Base-by-base conservation (phyloP, 1,284 basidiomycete genomes). In the Apiotrichum siamense region DNA sequence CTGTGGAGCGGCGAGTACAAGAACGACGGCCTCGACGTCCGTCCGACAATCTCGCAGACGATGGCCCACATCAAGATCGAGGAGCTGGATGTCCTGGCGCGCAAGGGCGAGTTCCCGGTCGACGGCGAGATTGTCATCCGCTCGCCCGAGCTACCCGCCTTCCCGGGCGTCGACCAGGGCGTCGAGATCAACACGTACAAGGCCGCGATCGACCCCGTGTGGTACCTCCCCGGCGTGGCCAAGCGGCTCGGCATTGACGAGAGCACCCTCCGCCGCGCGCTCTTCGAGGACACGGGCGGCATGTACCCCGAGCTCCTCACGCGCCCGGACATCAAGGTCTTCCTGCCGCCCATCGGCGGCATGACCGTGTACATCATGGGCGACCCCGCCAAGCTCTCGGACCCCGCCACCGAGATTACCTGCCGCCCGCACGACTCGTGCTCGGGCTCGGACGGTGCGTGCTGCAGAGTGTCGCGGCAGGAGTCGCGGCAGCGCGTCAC, bases 261-360 rank as follows among this genome's bases (percentile, higher is more conserved):
- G 72, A 81, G 78, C 11, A 75, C 89, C 1, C 80, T 97, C 10
- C 83, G 93, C 29, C 80, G 93, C 20, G 87, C 89, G 0, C 78
- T 97, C 27, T 97, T 97, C 62, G 58, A 57, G 69, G 92, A 97
- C 54, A 77, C 77, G 0, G 91, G 91, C 62, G 92, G 91, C 65
- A 93, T 93, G 86, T 94, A 96, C 72, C 92, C 92, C 2, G 93
- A 97, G 64, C 81, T 97, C 42, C 84, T 97, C 62, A 97, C 93
- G 11, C 83, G 93, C 15, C 91, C 89, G 1, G 91, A 96, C 68
- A 86, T 97, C 77, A 93, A 94, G 70, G 81, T 92, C 23, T 97
- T 97, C 80, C 79, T 97, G 1, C 93, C 94, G 0, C 94, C 93
- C 0, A 97, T 97, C 57, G 91, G 91, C 3, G 84, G 84, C 33